phyloP scores from a whole-genome alignment of 768 basidiomycete species.

The Hemileccinum rubropunctum region DNA sequence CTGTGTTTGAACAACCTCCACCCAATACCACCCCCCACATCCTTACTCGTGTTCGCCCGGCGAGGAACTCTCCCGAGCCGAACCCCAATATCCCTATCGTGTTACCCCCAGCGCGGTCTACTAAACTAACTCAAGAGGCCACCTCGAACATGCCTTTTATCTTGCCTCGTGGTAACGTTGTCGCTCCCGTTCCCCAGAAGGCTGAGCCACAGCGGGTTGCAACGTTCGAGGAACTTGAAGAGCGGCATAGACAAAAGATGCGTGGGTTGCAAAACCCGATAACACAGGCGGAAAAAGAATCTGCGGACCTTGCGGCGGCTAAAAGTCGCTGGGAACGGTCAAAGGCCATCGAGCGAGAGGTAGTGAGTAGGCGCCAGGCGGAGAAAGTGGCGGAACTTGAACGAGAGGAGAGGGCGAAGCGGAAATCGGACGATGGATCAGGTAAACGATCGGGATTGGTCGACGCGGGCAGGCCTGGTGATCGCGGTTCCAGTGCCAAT shows the following conservation, averaged over 20 bases:
- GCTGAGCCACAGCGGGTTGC: constrained; percentile 53
- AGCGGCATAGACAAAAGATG: constrained; percentile 84
- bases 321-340: constrained; percentile 81
- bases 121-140: constrained; percentile 34
- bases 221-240: constrained; percentile 85
- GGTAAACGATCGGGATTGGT: constrained; percentile 33
- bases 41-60: constrained; percentile 19
- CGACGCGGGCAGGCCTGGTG: constrained; percentile 34
- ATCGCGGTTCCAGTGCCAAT: constrained; percentile 34
- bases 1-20: constrained; percentile 23
- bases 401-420: constrained; percentile 48
- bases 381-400: constrained; percentile 56
- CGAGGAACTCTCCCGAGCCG: constrained; percentile 17
- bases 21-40: constrained; percentile 21
- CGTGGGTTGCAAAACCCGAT: constrained; percentile 79
- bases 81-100: constrained; percentile 31
- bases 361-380: constrained; percentile 66
- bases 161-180: constrained; percentile 44
- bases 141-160: constrained; percentile 40
- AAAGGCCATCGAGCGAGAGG: constrained; percentile 70
- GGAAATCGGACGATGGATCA: constrained; percentile 42
- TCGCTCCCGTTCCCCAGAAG: constrained; percentile 45
- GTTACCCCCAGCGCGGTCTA: constrained; percentile 27
- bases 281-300: constrained; percentile 75
- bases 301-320: constrained; percentile 72